Evolutionary conservation across 495 filamentous ascomycete genomes (phyloP).

Genomic region (Penicillium goetzii): DNA sequence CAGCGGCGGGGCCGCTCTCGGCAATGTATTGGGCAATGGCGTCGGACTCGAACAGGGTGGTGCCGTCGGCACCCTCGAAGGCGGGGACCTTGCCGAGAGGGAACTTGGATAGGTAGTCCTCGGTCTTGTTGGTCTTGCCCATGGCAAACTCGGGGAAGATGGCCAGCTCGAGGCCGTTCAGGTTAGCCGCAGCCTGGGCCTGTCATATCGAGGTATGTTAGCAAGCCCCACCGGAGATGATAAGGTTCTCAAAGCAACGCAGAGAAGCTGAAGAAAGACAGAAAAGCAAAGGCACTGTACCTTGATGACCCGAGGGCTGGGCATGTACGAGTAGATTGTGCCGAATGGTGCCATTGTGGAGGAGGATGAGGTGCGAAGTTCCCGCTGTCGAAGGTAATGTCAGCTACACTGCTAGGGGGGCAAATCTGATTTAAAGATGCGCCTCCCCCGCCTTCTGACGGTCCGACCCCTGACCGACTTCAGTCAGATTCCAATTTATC

Average conservation of each 20-base stretch:
- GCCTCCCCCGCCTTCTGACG: background rate
- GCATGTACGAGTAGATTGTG: conserved; percentile 51
- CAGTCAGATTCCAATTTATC: background rate
- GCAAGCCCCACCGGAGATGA: background rate
- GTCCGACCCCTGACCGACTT: background rate
- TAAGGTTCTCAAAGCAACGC: background rate
- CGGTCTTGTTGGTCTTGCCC: conserved; percentile 50
- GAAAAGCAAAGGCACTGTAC: conserved; percentile 34
- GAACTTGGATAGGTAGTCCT: conserved; percentile 63
- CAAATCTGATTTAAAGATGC: background rate
- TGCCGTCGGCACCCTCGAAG: conserved; percentile 58
- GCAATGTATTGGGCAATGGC: conserved; percentile 61
- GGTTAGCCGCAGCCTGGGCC: conserved; percentile 54
- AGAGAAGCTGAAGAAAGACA: background rate
- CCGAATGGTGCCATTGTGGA: conserved; percentile 58
- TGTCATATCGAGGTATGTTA: conserved; percentile 25
- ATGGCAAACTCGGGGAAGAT: conserved; percentile 45
- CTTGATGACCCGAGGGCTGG: conserved; percentile 54
- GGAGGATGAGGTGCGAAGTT: conserved; percentile 20
- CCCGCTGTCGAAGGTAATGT: too few species aligned
- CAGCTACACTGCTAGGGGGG: background rate
- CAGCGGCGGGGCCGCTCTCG: conserved; percentile 52
- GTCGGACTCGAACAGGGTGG: conserved; percentile 52
- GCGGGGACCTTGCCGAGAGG: conserved; percentile 63
- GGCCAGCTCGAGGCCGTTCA: conserved; percentile 54